phyloP scores from a whole-genome alignment of 2,329 filamentous ascomycete genomes.

The Colletotrichum kahawae region DNA sequence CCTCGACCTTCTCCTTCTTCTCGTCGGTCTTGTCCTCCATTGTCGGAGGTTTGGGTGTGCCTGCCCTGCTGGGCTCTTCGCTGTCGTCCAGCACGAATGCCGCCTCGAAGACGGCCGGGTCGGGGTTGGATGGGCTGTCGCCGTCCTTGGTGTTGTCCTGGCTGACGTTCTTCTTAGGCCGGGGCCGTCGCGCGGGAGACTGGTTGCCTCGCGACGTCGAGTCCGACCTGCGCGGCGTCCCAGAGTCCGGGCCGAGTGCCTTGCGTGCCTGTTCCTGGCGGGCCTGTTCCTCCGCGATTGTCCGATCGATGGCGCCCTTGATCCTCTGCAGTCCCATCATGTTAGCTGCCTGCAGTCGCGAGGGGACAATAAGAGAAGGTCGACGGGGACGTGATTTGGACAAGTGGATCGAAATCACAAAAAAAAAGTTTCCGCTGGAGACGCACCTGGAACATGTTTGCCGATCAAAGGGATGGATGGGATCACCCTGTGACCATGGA shows the following conservation, averaged over 20 bases:
- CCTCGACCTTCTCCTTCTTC: slow-evolving; percentile 24
- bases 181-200: slow-evolving; percentile 29
- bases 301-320: slow-evolving; percentile 83
- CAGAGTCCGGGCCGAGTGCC: slow-evolving; percentile 5
- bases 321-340: slow-evolving; percentile 62
- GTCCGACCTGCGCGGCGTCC: slow-evolving; percentile 32
- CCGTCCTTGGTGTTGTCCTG: slow-evolving; percentile 36
- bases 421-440: slow-evolving; percentile 6
- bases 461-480: slow-evolving; percentile 18
- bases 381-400: background rate
- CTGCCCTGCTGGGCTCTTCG: slow-evolving; percentile 68
- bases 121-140: slow-evolving; percentile 62
- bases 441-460: slow-evolving; percentile 31
- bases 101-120: slow-evolving; percentile 86
- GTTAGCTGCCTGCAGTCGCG: background rate
- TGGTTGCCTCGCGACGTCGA: slow-evolving; percentile 31
- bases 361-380: background rate
- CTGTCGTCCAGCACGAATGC: slow-evolving; percentile 88
- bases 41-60: slow-evolving; percentile 56
- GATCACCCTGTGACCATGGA: slow-evolving; percentile 22
- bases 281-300: slow-evolving; percentile 90
- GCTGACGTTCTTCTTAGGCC: slow-evolving; percentile 41
- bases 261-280: slow-evolving; percentile 61
- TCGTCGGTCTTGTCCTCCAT: slow-evolving; percentile 33
- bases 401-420: background rate